Base-by-base conservation (phyloP, 1,139 yeast species). In the Kluyveromyces sp. region DNA sequence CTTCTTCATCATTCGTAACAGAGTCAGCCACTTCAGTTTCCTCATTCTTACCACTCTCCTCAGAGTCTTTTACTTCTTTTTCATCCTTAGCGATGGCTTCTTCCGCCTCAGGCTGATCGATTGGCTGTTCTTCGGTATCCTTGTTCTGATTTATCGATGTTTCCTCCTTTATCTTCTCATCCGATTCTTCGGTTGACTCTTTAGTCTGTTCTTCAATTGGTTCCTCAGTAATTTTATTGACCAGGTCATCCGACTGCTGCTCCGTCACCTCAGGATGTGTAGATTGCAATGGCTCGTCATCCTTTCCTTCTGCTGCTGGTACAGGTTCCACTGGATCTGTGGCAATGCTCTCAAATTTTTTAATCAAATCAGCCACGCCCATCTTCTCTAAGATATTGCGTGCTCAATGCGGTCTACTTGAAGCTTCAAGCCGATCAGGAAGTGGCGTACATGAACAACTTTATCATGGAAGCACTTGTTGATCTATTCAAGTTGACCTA, bases 351-450 rank as follows among this genome's bases (percentile, higher is more conserved):
- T 63, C 67, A 47, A 63, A 63, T 46, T 61, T 61, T 41, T 61
- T 61, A 34, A 63, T 63, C 44, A 63, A 50, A 44, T 63, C 67
- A 33, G 66, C 65, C 36, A 63, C 67, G 50, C 62, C 65, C 67
- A 63, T 63, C 32, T 15, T 45, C 19, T 12, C 18, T 13, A 11
- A 13, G 11, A 8, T 28, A 13, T 16, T 16, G n/a, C 19, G 2
- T 19, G 16, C 17, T 32, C 6, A 9, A 6, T 9, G 6, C 9
- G 26, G 9, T 9, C 26, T 22, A 9, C n/a, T n/a, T n/a, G n/a
- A n/a, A n/a, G n/a, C n/a, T n/a, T n/a, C n/a, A n/a, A n/a, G n/a
- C n/a, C n/a, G n/a, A n/a, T n/a, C n/a, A n/a, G n/a, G n/a, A n/a
- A n/a, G n/a, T n/a, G n/a, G n/a, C n/a, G n/a, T n/a, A n/a, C n/a